Evolutionary conservation across 2,329 filamentous ascomycete genomes (phyloP).

Genomic region (Ploettnerulaceae sp.): DNA sequence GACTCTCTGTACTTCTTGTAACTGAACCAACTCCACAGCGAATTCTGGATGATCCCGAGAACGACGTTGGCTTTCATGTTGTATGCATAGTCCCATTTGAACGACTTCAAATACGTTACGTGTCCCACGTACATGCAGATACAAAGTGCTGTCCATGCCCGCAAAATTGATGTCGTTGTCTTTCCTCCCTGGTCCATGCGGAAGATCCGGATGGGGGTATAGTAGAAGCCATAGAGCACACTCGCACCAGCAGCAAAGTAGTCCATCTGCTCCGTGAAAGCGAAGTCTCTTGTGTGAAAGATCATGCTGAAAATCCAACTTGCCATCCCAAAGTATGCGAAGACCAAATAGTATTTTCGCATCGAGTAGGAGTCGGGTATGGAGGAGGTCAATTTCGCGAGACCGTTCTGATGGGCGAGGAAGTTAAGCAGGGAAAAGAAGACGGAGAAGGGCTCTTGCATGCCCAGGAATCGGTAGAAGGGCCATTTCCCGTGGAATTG

Average conservation of each 20-base stretch:
- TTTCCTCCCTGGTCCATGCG: slow-evolving; percentile 60
- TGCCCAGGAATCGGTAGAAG: slow-evolving; percentile 81
- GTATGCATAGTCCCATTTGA: slow-evolving; percentile 92
- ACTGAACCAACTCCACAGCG: slow-evolving; percentile 83
- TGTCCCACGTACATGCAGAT: slow-evolving; percentile 66
- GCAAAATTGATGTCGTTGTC: slow-evolving; percentile 46
- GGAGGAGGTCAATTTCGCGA: slow-evolving; percentile 61
- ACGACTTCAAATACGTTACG: slow-evolving; percentile 77
- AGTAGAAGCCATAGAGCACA: slow-evolving; percentile 88
- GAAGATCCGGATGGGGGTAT: slow-evolving; percentile 76
- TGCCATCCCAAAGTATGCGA: slow-evolving; percentile 75
- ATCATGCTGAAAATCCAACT: slow-evolving; percentile 87
- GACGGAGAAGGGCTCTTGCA: slow-evolving; percentile 93
- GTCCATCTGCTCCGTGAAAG: slow-evolving; percentile 84
- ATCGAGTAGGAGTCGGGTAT: slow-evolving; percentile 73
- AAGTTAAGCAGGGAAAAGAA: slow-evolving; percentile 92
- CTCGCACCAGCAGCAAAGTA: slow-evolving; percentile 91
- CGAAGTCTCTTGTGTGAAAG: slow-evolving; percentile 88
- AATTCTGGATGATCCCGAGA: slow-evolving; percentile 73
- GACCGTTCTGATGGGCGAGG: slow-evolving; percentile 74
- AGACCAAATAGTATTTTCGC: slow-evolving; percentile 71
- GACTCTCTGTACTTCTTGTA: slow-evolving; percentile 67
- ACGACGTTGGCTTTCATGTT: slow-evolving; percentile 95
- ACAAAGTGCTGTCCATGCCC: slow-evolving; percentile 74
- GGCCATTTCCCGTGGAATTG: slow-evolving; percentile 99